Base-by-base conservation (phyloP, 176 grass and related monocot species). In the Saccharum officinarum region DNA sequence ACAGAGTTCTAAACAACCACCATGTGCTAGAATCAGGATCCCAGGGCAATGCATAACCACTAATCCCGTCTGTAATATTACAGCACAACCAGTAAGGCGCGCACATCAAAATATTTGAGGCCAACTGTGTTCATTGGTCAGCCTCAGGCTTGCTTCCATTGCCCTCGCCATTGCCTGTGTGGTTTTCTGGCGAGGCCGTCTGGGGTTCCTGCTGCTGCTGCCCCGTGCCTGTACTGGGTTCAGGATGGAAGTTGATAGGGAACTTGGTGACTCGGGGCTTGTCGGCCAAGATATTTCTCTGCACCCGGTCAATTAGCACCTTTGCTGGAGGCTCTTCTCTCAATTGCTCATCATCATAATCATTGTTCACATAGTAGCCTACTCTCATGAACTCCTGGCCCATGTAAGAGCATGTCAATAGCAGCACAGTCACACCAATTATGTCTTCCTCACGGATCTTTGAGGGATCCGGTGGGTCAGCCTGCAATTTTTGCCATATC, bases 331-430 rank as follows among this genome's bases (percentile, higher is more conserved):
- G 97, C 70, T 99, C 97, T 75, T 99, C 97, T 76, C 93, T 92
- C 45, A 96, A 85, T 38, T 99, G 97, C 62, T 99, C 97, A 31
- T 99, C 93, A 9, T 94, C 97, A 2, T 99, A 99, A 13, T 99
- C 97, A 13, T 99, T 99, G 90, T 96, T 99, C 71, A 99, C 97
- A 0, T 99, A 99, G 88, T 99, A 99, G 28, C 97, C 97, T 57
- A 99, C 97, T 78, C 97, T 90, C 81, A 99, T 96, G 89, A 99
- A 99, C 82, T 99, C 97, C 71, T 99, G 97, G 13, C 97, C 93
- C 86, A 99, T 76, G 80, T 96, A 99, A 4, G 97, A 99, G 80
- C 93, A 99, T 25, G 97, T 99, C 86, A 99, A 71, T 20, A 99
- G 84, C 70, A 99, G 84, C 78, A 99, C 97, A 0, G 97, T 99